Conservation (phyloP, 208 protist species). For the Polymyxa betae region DNA sequence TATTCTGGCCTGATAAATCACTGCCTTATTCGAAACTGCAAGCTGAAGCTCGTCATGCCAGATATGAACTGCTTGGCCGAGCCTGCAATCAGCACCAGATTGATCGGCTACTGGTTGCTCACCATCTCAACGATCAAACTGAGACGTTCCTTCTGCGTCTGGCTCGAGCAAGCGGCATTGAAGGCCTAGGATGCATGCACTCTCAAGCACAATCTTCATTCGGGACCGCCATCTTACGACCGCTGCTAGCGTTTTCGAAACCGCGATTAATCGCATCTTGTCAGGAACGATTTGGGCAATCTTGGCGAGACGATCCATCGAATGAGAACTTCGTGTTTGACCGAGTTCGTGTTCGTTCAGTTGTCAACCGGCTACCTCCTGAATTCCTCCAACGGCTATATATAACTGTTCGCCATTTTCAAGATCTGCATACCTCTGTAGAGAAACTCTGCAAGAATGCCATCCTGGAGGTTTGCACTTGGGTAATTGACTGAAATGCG, state of each 20-base stretch:
- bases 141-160: slow-evolving; percentile 33
- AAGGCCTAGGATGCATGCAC: background rate
- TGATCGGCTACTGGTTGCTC: background rate
- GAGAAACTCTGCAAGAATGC: background rate
- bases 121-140: slow-evolving; percentile 24
- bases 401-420: background rate
- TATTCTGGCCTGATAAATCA: background rate
- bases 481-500: background rate
- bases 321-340: slow-evolving; percentile 35
- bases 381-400: background rate
- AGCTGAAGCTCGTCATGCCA: background rate
- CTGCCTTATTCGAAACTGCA: slow-evolving; percentile 4
- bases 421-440: background rate
- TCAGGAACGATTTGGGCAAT: background rate
- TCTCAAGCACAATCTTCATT: background rate
- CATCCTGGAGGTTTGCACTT: background rate
- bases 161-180: background rate
- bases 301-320: slow-evolving; percentile 31
- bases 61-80: background rate
- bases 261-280: slow-evolving; percentile 8
- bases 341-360: slow-evolving; percentile 20
- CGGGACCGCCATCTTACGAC: background rate
- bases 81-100: background rate
- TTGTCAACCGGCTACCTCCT: background rate
- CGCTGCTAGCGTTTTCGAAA: background rate